Percentiles rank a stretch among this genome's conserved stretches.
Conservation (phyloP, 163 green algal species). For the Chlamydomonas reinhardtii region DNA sequence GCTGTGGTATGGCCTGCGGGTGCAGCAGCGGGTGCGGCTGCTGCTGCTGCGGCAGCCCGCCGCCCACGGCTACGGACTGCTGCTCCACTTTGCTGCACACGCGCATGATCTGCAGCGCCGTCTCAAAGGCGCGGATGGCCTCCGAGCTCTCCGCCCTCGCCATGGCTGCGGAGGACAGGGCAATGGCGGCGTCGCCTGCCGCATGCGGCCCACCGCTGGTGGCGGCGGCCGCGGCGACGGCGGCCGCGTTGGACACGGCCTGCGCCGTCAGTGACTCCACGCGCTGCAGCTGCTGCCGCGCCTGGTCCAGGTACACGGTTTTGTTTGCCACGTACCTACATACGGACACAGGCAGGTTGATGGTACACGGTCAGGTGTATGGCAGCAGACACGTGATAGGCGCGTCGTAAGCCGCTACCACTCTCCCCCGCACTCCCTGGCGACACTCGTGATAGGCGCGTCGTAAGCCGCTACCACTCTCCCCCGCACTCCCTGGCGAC, state of each 20-base stretch:
- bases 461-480: too few relatives aligned
- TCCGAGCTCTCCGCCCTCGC: not conserved
- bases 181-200: too few relatives aligned
- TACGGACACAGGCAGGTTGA: too few relatives aligned
- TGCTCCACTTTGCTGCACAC: conserved; percentile 30
- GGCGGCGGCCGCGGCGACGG: not conserved
- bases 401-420: too few relatives aligned
- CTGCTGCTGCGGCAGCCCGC: not conserved
- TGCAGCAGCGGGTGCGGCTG: not conserved
- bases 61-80: not conserved
- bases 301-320: conserved; percentile 41
- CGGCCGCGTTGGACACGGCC: not conserved
- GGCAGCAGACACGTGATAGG: too few relatives aligned
- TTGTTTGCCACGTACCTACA: conserved; percentile 41
- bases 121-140: conserved; percentile 38
- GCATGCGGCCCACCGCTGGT: too few relatives aligned
- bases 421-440: too few relatives aligned
- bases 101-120: conserved; percentile 40
- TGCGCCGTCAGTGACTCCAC: conserved; percentile 2
- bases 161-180: not conserved
- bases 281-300: conserved; percentile 15
- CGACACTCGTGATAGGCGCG: too few relatives aligned
- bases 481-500: too few relatives aligned
- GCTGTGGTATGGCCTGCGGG: not conserved
- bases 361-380: too few relatives aligned